Evolutionary conservation across 2,329 filamentous ascomycete species (phyloP).

Genomic region (Hymenoscyphus occultus): DNA sequence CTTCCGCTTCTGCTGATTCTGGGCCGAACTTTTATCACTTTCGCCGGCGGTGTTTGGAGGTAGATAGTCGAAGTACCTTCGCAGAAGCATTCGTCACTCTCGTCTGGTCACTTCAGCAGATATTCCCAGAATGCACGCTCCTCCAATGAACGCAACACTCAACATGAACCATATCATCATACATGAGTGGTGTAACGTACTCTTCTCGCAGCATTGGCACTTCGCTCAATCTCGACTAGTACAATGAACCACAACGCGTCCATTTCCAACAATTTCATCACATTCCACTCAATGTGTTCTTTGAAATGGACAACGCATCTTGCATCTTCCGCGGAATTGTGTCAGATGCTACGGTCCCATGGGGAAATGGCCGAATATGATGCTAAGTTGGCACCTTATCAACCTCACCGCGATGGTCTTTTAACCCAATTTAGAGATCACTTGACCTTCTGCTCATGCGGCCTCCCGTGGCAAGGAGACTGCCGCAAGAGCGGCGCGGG

Average conservation of each 20-base stretch:
- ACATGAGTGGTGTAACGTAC: not conserved
- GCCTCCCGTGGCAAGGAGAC: conserved; percentile 28
- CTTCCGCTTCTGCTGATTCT: not conserved
- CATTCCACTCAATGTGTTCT: conserved; percentile 7
- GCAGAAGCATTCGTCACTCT: not conserved
- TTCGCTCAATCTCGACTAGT: conserved; percentile 9
- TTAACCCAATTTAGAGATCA: conserved; percentile 22
- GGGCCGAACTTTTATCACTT: not conserved
- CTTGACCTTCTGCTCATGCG: conserved; percentile 31
- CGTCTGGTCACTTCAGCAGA: not conserved
- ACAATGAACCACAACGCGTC: conserved; percentile 17
- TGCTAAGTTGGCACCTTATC: not conserved
- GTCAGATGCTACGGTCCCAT: not conserved
- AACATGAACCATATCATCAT: not conserved
- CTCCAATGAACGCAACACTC: not conserved
- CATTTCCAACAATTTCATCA: conserved; percentile 1
- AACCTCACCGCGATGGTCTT: not conserved
- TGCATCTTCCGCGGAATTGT: not conserved
- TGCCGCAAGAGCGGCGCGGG: conserved; percentile 32
- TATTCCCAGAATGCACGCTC: not conserved
- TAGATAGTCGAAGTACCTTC: not conserved
- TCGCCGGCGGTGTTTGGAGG: not conserved
- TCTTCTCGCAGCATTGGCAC: conserved; percentile 6
- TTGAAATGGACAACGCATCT: not conserved
- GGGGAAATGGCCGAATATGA: not conserved